These are phyloP conservation scores for Tieghemiomyces parasiticus DNA, from an alignment of 192 early-diverging fungal genomes.

Conservation along the genomic window DNA sequence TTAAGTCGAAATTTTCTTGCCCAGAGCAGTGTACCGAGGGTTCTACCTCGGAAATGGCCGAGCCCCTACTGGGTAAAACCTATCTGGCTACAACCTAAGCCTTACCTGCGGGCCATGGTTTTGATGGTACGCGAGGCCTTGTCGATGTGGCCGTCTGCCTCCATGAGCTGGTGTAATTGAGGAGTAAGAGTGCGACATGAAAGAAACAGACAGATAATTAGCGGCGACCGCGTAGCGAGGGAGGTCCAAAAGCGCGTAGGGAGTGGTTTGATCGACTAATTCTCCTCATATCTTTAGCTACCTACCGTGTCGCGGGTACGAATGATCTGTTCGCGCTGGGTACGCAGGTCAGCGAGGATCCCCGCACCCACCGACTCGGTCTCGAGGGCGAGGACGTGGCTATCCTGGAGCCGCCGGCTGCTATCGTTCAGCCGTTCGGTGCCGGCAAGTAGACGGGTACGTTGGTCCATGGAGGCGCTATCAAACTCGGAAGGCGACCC, in stretches of 20 bases:
- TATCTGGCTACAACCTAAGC: too few relatives aligned
- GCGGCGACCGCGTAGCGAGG: too few relatives aligned
- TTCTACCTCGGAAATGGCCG: too few relatives aligned
- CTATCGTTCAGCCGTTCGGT: slow-evolving; percentile 75
- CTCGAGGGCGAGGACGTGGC: slow-evolving; percentile 79
- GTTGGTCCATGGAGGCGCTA: slow-evolving; percentile 53
- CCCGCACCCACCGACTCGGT: slow-evolving; percentile 76
- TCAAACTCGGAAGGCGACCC: slow-evolving; percentile 31
- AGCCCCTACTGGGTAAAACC: too few relatives aligned
- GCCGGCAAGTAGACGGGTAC: slow-evolving; percentile 61
- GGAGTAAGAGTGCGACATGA: not conserved
- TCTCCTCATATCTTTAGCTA: too few relatives aligned
- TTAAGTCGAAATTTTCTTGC: not conserved
- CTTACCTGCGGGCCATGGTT: slow-evolving; percentile 62
- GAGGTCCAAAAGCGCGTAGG: too few relatives aligned
- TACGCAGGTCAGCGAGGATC: slow-evolving; percentile 64
- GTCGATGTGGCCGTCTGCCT: slow-evolving; percentile 59
- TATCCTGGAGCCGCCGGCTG: slow-evolving; percentile 67
- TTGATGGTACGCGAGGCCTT: slow-evolving; percentile 46
- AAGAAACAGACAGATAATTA: too few relatives aligned
- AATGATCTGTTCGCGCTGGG: slow-evolving; percentile 84
- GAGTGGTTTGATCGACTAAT: too few relatives aligned
- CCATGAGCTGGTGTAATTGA: slow-evolving; percentile 35
- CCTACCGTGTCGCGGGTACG: slow-evolving; percentile 68
- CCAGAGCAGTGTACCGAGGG: not conserved